Conservation (phyloP, 2,329 filamentous ascomycete genomes). For the Colletotrichum sp. region DNA sequence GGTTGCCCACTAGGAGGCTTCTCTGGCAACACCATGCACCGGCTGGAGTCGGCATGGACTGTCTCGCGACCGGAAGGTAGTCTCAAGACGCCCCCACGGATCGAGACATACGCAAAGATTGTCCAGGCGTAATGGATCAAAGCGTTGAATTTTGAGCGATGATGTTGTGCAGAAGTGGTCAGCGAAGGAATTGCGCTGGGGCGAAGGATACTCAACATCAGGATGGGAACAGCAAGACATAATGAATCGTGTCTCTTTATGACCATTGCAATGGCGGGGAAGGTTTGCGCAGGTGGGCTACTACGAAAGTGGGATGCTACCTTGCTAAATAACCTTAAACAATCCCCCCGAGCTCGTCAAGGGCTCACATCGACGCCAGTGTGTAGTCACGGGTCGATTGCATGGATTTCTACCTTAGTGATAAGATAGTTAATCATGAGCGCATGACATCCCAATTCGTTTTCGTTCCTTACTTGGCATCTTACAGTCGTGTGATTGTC, state of each 20-base stretch:
- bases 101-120: background rate
- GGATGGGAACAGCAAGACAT: background rate
- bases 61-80: background rate
- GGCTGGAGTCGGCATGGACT: background rate
- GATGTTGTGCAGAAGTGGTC: background rate
- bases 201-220: background rate
- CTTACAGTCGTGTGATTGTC: background rate
- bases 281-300: background rate
- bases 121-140: background rate
- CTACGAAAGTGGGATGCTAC: background rate
- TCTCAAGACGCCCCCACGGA: background rate
- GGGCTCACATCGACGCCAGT: slow-evolving; percentile 9
- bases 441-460: background rate
- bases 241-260: background rate
- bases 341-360: background rate
- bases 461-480: background rate
- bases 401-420: background rate
- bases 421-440: background rate
- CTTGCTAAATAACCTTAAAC: background rate
- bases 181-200: background rate
- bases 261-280: background rate
- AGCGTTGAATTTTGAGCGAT: background rate
- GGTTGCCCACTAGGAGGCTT: slow-evolving; percentile 40
- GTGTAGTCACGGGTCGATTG: background rate
- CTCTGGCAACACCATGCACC: background rate